Conservation (phyloP, 2,329 filamentous ascomycete genomes). For the Fusarium sp. region DNA sequence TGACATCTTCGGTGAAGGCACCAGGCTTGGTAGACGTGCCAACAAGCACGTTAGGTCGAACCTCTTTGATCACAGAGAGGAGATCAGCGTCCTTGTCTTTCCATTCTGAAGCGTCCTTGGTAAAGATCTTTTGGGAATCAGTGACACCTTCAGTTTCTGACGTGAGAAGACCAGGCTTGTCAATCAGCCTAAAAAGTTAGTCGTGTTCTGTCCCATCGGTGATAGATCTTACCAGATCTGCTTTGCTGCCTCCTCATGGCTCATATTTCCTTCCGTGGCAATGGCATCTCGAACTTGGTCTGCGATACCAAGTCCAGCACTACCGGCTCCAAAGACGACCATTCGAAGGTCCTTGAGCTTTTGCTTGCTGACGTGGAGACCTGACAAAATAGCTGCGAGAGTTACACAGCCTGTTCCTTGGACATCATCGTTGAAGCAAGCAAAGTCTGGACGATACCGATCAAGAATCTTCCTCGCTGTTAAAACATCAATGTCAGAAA, state of each 20-base stretch:
- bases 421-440: slow-evolving; percentile 92
- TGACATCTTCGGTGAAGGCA: slow-evolving; percentile 77
- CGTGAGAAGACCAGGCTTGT: slow-evolving; percentile 81
- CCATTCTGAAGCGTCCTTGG: slow-evolving; percentile 72
- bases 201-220: not conserved
- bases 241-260: slow-evolving; percentile 76
- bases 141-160: slow-evolving; percentile 68
- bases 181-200: slow-evolving; percentile 70
- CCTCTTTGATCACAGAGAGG: slow-evolving; percentile 71
- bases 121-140: slow-evolving; percentile 72
- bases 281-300: slow-evolving; percentile 87
- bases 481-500: not conserved
- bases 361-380: slow-evolving; percentile 72
- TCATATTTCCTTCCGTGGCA: slow-evolving; percentile 70
- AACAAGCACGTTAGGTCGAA: slow-evolving; percentile 83
- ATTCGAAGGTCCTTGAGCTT: slow-evolving; percentile 75
- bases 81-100: slow-evolving; percentile 65
- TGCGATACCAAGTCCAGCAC: slow-evolving; percentile 85
- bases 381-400: slow-evolving; percentile 82
- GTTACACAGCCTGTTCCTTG: slow-evolving; percentile 91
- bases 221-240: slow-evolving; percentile 74
- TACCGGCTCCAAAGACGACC: slow-evolving; percentile 82
- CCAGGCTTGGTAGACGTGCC: slow-evolving; percentile 83
- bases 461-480: slow-evolving; percentile 78
- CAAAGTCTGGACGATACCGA: slow-evolving; percentile 74